Evolutionary conservation across 495 filamentous ascomycete species (phyloP).

Genomic region (Saxispiralis lemnorum): DNA sequence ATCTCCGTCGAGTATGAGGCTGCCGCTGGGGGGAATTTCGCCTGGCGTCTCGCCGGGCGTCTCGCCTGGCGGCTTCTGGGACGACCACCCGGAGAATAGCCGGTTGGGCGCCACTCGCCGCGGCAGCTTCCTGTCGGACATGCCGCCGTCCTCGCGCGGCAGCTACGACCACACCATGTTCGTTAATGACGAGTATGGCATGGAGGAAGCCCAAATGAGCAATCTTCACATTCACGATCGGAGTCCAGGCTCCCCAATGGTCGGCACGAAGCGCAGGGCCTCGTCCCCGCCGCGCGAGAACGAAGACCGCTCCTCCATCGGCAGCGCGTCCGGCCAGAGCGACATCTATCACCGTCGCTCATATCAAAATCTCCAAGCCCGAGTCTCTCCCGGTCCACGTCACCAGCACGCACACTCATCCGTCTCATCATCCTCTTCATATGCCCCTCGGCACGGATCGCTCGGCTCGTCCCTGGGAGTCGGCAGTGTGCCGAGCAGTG

Average conservation of each 20-base stretch:
- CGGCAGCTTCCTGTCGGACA: conserved; percentile 17
- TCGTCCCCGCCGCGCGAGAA: conserved; percentile 48
- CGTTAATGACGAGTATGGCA: conserved; percentile 40
- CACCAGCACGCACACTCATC: conserved; percentile 48
- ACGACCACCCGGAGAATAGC: conserved; percentile 5
- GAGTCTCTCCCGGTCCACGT: conserved; percentile 37
- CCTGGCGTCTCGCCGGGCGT: conserved; percentile 19
- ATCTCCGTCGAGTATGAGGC: conserved; percentile 14
- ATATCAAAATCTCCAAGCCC: conserved; percentile 37
- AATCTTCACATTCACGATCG: conserved; percentile 26
- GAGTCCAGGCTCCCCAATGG: conserved; percentile 27
- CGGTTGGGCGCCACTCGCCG: conserved; percentile 12
- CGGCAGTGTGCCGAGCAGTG: conserved; percentile 48
- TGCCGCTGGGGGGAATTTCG: conserved; percentile 16
- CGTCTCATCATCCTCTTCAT: conserved; percentile 54
- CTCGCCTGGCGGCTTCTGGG: conserved; percentile 15
- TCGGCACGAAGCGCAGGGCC: conserved; percentile 60
- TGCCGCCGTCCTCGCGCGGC: conserved; percentile 33
- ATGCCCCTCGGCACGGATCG: conserved; percentile 52
- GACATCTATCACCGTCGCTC: conserved; percentile 50
- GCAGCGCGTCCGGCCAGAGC: conserved; percentile 37
- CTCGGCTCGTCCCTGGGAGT: conserved; percentile 49
- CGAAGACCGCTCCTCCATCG: conserved; percentile 44
- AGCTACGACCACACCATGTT: conserved; percentile 47
- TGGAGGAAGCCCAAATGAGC: conserved; percentile 26